Percentiles rank a stretch among this genome's conserved stretches.
Evolutionary conservation across 192 early-diverging fungal species (phyloP).

Genomic region (Coemansia sp.): DNA sequence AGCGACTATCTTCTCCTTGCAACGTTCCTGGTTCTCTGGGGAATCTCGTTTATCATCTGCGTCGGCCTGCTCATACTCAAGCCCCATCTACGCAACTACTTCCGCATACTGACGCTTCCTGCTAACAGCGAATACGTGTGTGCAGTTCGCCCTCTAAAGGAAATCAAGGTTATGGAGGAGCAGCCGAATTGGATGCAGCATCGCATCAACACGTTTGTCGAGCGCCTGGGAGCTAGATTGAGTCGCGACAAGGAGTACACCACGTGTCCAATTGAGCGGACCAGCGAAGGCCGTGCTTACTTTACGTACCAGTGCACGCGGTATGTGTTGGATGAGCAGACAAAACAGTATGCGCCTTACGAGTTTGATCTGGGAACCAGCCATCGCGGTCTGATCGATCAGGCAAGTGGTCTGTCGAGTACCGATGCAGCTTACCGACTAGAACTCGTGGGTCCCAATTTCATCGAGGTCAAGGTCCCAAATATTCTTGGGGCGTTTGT

Average conservation of each 20-base stretch:
- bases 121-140: slow-evolving; percentile 50
- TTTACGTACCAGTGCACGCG: too few species aligned
- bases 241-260: slow-evolving; percentile 48
- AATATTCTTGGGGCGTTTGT: too few species aligned
- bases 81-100: slow-evolving; percentile 63
- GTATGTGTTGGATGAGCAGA: too few species aligned
- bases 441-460: too few species aligned
- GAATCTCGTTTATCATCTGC: slow-evolving; percentile 49
- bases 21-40: slow-evolving; percentile 56
- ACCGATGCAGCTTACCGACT: too few species aligned
- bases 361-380: too few species aligned
- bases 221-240: slow-evolving; percentile 17
- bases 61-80: slow-evolving; percentile 42
- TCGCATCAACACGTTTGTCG: slow-evolving; percentile 43
- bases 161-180: slow-evolving; percentile 55
- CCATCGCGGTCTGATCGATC: too few species aligned
- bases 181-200: slow-evolving; percentile 30
- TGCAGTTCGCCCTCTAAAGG: slow-evolving; percentile 53
- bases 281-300: too few species aligned
- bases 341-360: too few species aligned
- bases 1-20: slow-evolving; percentile 49
- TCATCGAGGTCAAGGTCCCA: too few species aligned
- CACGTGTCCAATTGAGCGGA: slow-evolving; percentile 60
- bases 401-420: too few species aligned
- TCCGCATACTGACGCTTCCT: slow-evolving; percentile 57